A percentile compares a stretch with the other conserved stretches of the same genome.
Evolutionary conservation across 176 grass and related monocot genomes (phyloP).

Genomic region (Carex parvula): DNA sequence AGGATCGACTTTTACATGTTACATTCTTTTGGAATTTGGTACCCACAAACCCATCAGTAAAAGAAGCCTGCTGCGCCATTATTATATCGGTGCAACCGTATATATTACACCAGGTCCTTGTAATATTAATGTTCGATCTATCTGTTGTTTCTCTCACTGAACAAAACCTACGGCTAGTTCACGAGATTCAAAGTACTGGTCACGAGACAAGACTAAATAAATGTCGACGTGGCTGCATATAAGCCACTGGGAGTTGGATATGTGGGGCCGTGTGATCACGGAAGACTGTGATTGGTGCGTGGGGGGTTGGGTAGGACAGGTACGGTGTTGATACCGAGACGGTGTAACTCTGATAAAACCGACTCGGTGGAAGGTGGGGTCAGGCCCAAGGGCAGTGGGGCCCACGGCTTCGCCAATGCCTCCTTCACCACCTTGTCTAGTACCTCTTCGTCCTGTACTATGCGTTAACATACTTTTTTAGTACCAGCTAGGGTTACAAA

Average conservation of each 20-base stretch:
- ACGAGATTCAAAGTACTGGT: slow-evolving; percentile 8
- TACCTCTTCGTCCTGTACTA: slow-evolving; percentile 35
- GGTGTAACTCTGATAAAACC: slow-evolving; percentile 41
- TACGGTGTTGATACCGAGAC: slow-evolving; percentile 27
- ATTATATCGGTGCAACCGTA: background rate
- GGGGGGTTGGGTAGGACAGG: slow-evolving; percentile 8
- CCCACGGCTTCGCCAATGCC: slow-evolving; percentile 42
- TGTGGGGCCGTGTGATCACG: background rate
- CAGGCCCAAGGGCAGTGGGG: slow-evolving; percentile 38
- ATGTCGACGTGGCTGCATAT: background rate
- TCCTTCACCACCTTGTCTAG: slow-evolving; percentile 38
- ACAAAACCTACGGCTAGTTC: background rate
- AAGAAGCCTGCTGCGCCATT: background rate
- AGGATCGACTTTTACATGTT: background rate
- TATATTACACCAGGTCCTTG: background rate
- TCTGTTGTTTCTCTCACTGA: background rate
- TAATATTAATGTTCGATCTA: background rate
- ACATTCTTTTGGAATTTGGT: background rate
- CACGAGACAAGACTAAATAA: background rate
- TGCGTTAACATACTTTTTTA: background rate
- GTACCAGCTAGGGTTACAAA: background rate
- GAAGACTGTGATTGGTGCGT: background rate
- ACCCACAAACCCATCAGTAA: background rate
- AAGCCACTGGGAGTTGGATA: background rate
- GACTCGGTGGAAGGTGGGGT: slow-evolving; percentile 37